Percentiles rank a stretch among this genome's conserved stretches.
phyloP scores from a whole-genome alignment of 441 rosid species.

The Raphanus hybrid region DNA sequence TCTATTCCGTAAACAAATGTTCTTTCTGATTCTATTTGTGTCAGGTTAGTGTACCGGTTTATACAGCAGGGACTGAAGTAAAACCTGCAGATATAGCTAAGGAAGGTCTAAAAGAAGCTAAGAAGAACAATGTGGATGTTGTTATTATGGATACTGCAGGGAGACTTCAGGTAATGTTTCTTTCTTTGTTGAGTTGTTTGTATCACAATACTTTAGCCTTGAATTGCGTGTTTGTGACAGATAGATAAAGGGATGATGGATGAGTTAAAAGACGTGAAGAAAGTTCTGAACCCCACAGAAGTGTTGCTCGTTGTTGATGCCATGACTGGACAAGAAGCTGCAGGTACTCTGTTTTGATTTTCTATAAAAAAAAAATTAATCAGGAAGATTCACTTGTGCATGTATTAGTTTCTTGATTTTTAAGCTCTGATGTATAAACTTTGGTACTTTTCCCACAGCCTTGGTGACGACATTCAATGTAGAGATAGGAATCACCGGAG shows the following conservation, averaged over 20 bases:
- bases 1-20: neutral
- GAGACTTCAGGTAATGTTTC: conserved; percentile 82
- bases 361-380: neutral
- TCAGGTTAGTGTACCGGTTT: conserved; percentile 94
- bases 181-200: conserved; percentile 13
- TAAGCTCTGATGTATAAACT: conserved; percentile 4
- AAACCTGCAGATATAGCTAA: conserved; percentile 92
- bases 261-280: conserved; percentile 93
- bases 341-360: conserved; percentile 55
- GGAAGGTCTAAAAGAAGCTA: conserved; percentile 90
- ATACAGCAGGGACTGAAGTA: conserved; percentile 83
- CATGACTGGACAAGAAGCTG: conserved; percentile 99
- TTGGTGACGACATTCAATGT: conserved; percentile 92
- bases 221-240: conserved; percentile 47
- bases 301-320: conserved; percentile 98
- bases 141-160: conserved; percentile 98
- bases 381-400: neutral
- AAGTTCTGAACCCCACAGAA: conserved; percentile 86
- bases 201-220: conserved; percentile 25
- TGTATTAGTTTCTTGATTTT: conserved; percentile 15
- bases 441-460: conserved; percentile 52
- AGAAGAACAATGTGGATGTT: conserved; percentile 80
- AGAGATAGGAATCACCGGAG: conserved; percentile 99
- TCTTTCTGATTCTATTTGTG: conserved; percentile 46
- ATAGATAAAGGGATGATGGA: conserved; percentile 98